Percentiles rank a stretch among this genome's conserved stretches.
Evolutionary conservation across 352 stramenopile species (phyloP).

Genomic region (Phytopythium boreale): DNA sequence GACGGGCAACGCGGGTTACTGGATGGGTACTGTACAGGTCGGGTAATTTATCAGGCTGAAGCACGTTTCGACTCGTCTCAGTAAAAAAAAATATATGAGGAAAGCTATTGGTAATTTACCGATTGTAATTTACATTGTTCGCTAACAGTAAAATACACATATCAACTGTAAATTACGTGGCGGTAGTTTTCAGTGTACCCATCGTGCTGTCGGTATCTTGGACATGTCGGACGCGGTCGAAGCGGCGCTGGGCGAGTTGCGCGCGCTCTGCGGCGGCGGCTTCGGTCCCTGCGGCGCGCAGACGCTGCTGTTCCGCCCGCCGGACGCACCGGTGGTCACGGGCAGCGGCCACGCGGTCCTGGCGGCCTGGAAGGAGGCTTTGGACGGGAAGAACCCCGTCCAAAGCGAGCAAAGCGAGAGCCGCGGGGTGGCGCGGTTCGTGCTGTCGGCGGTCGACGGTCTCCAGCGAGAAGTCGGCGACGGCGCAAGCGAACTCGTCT

Average conservation of each 20-base stretch:
- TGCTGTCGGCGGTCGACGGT: slow-evolving; percentile 45
- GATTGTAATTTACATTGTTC: too few relatives aligned
- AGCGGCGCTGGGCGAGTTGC: slow-evolving; percentile 15
- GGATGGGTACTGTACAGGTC: too few relatives aligned
- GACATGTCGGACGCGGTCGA: slow-evolving; percentile 10
- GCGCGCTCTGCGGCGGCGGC: slow-evolving; percentile 28
- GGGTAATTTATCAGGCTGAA: too few relatives aligned
- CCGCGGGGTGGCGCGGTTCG: slow-evolving; percentile 30
- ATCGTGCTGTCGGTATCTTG: neutral
- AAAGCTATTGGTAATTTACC: too few relatives aligned
- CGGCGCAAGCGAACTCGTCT: slow-evolving; percentile 50
- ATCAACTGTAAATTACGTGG: too few relatives aligned
- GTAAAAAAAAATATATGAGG: too few relatives aligned
- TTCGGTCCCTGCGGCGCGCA: slow-evolving; percentile 53
- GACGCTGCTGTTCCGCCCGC: slow-evolving; percentile 55
- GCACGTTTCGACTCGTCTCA: too few relatives aligned
- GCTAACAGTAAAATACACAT: too few relatives aligned
- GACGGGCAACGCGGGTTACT: too few relatives aligned
- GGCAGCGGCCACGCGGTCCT: slow-evolving; percentile 50
- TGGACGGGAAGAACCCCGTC: slow-evolving; percentile 1
- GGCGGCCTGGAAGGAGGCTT: slow-evolving; percentile 30
- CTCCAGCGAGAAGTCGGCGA: slow-evolving; percentile 56
- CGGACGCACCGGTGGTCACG: slow-evolving; percentile 55
- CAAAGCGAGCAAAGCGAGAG: neutral
- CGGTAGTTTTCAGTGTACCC: neutral